These are phyloP conservation scores for Leucosporidium creatinivorum DNA, from an alignment of 768 basidiomycete species.

Conservation along the genomic window DNA sequence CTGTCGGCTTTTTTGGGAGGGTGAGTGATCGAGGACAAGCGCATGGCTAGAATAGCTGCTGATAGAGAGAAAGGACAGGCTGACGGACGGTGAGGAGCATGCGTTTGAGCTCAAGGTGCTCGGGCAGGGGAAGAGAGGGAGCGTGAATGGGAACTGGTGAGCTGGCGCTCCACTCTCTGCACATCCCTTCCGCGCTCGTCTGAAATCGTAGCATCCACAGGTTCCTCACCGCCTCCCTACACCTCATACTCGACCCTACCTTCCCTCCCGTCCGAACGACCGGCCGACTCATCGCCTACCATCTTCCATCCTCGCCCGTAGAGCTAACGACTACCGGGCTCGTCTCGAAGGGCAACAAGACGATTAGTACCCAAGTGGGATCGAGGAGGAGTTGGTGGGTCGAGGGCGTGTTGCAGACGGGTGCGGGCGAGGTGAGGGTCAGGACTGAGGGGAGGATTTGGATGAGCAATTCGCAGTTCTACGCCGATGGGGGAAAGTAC, in stretches of 20 bases:
- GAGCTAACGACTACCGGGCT: no score
- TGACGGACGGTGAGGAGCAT: background rate
- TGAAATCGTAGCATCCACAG: background rate
- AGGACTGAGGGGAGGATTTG: no score
- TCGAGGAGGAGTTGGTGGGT: no score
- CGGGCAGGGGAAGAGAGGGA: background rate
- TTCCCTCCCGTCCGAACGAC: conserved; percentile 6
- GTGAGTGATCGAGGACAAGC: background rate
- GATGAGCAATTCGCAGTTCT: conserved; percentile 6
- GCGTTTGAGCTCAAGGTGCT: background rate
- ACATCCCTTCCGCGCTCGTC: fast-evolving
- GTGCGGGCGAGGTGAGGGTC: no score
- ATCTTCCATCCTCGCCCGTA: no score
- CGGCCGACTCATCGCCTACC: background rate
- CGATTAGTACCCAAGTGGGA: no score
- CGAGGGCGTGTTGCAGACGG: no score
- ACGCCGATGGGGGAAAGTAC: background rate
- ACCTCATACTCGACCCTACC: conserved; percentile 8
- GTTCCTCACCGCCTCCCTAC: conserved; percentile 13
- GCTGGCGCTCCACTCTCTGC: no score
- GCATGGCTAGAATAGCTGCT: background rate
- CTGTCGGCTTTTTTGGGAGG: background rate
- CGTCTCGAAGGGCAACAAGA: no score
- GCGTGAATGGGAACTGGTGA: conserved; percentile 8
- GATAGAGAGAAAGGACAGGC: background rate